A percentile compares a stretch with the other conserved stretches of the same genome.
These are phyloP conservation scores for Colletotrichum liriopes DNA, from an alignment of 2,329 filamentous ascomycete species.

Conservation along the genomic window DNA sequence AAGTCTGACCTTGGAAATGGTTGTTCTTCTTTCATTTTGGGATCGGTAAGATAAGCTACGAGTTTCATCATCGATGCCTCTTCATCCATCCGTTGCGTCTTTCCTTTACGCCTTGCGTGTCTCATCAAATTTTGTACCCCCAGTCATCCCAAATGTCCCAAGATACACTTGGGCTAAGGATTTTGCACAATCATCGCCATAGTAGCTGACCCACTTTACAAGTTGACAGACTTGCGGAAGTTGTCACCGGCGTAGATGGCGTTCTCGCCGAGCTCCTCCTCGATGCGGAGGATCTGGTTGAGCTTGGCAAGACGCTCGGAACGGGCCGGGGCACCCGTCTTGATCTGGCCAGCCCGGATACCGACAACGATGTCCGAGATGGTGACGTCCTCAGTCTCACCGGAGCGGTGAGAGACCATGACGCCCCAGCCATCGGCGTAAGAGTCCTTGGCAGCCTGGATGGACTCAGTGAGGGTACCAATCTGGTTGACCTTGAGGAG, in stretches of 20 bases:
- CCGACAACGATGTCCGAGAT: constrained; percentile 98
- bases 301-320: constrained; percentile 99
- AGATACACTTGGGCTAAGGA: constrained; percentile 3
- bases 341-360: constrained; percentile 97
- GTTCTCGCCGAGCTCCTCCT: constrained; percentile 96
- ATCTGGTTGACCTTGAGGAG: constrained; percentile 99
- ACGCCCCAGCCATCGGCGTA: constrained; percentile 97
- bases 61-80: constrained; percentile 39
- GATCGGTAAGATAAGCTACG: constrained; percentile 30
- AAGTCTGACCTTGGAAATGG: background rate
- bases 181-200: constrained; percentile 15
- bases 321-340: constrained; percentile 95
- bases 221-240: constrained; percentile 92
- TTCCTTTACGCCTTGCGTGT: constrained; percentile 34
- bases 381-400: constrained; percentile 99
- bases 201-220: constrained; percentile 69
- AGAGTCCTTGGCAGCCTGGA: constrained; percentile 99
- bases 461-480: constrained; percentile 97
- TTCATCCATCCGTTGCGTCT: constrained; percentile 33
- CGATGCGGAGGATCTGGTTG: constrained; percentile 99
- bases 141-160: background rate
- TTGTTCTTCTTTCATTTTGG: constrained; percentile 31
- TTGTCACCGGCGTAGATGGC: constrained; percentile 92
- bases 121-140: constrained; percentile 36
- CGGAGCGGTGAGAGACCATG: constrained; percentile 99